Conservation (phyloP, 1,139 yeast genomes). For the Nakaseomyces kungkrabaensis region DNA sequence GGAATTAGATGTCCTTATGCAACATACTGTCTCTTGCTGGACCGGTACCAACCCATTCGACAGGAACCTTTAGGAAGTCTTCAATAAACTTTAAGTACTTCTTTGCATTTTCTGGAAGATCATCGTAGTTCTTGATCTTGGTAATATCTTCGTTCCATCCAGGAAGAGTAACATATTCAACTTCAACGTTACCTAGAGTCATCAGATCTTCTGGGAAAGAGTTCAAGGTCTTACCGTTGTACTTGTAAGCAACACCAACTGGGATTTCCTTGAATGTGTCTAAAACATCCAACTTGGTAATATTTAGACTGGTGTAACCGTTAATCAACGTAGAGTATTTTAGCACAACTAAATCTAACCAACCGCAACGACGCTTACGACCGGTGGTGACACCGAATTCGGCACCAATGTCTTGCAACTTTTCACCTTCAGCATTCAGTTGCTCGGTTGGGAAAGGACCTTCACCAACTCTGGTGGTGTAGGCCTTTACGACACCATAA, state of each 20-base stretch:
- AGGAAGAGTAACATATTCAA: slow-evolving; percentile 78
- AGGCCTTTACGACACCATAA: slow-evolving; percentile 96
- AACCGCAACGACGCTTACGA: slow-evolving; percentile 98
- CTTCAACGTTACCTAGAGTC: slow-evolving; percentile 78
- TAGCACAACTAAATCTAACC: slow-evolving; percentile 94
- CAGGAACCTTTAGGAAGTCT: slow-evolving; percentile 70
- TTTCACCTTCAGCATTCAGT: slow-evolving; percentile 76
- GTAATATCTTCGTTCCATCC: slow-evolving; percentile 93
- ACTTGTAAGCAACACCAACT: slow-evolving; percentile 73
- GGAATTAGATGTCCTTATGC: slow-evolving; percentile 21
- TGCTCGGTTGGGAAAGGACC: slow-evolving; percentile 99
- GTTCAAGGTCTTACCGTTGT: slow-evolving; percentile 62
- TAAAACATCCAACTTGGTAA: slow-evolving; percentile 90
- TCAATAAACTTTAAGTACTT: slow-evolving; percentile 77
- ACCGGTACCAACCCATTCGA: slow-evolving; percentile 98
- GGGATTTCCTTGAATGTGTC: slow-evolving; percentile 82
- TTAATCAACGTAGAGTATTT: slow-evolving; percentile 84
- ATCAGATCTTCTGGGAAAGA: slow-evolving; percentile 90
- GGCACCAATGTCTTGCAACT: slow-evolving; percentile 83
- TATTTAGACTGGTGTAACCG: slow-evolving; percentile 89
- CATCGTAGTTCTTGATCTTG: slow-evolving; percentile 53
- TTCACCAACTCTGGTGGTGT: slow-evolving; percentile 97
- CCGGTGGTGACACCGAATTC: slow-evolving; percentile 98
- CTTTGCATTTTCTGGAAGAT: slow-evolving; percentile 82
- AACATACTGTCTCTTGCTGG: slow-evolving; percentile 90